These are phyloP conservation scores for Polyplosphaeria fusca DNA, from an alignment of 495 filamentous ascomycete species.

Conservation along the genomic window DNA sequence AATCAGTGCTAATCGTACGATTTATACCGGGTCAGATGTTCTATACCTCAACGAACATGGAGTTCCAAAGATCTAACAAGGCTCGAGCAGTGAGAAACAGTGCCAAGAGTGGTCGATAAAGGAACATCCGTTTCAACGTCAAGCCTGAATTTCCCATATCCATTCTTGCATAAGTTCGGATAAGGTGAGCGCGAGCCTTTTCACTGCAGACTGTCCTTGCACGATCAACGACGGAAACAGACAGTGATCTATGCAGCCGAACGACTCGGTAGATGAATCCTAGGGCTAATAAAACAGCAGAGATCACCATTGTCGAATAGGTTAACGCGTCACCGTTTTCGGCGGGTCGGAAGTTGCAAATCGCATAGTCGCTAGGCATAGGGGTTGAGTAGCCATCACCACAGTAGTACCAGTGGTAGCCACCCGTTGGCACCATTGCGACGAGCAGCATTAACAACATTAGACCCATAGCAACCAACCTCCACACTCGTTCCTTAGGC, in stretches of 20 bases:
- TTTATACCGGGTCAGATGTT: too few species aligned
- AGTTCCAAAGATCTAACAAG: neutral
- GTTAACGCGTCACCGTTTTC: too few species aligned
- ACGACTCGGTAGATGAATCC: neutral
- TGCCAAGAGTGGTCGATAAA: neutral
- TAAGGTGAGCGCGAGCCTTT: too few species aligned
- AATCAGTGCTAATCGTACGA: too few species aligned
- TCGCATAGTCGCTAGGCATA: too few species aligned
- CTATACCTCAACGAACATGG: neutral
- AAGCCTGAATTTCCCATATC: neutral
- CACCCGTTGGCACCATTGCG: slow-evolving; percentile 2
- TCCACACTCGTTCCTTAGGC: neutral
- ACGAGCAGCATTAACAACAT: neutral
- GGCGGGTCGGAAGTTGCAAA: too few species aligned
- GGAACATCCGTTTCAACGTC: neutral
- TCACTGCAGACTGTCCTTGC: too few species aligned
- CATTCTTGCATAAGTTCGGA: too few species aligned
- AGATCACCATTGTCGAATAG: neutral
- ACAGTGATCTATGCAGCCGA: neutral
- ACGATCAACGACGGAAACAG: too few species aligned
- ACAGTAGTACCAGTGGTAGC: too few species aligned
- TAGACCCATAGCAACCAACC: neutral
- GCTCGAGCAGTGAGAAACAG: neutral
- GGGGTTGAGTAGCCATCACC: too few species aligned
- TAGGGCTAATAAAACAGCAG: neutral